Evolutionary conservation across 2,329 filamentous ascomycete species (phyloP).

Genomic region (Tolypocladium ovalisporum): DNA sequence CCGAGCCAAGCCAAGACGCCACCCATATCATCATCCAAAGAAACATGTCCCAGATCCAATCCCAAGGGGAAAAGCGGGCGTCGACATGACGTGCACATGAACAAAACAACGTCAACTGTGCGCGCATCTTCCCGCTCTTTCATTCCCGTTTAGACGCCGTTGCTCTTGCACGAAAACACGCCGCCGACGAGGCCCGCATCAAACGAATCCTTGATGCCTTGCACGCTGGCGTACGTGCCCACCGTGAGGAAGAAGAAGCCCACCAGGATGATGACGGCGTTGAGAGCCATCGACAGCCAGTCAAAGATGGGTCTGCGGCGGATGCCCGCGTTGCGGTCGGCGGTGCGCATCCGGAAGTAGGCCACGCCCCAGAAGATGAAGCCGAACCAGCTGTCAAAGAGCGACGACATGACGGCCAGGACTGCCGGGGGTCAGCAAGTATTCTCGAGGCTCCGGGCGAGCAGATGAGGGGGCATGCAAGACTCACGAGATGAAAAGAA

Average conservation of each 20-base stretch:
- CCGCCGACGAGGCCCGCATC: conserved; percentile 50
- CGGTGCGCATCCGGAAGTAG: conserved; percentile 64
- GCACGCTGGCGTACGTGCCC: conserved; percentile 71
- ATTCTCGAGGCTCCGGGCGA: neutral
- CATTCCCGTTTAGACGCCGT: conserved; percentile 40
- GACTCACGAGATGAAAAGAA: conserved; percentile 66
- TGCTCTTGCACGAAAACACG: conserved; percentile 63
- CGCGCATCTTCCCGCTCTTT: neutral
- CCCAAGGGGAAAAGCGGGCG: neutral
- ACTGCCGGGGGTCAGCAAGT: conserved; percentile 23
- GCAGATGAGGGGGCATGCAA: fast-evolving
- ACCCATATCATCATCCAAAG: neutral
- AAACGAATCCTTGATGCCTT: conserved; percentile 68
- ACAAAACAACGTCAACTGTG: neutral
- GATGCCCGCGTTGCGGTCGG: conserved; percentile 44
- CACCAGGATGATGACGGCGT: conserved; percentile 59
- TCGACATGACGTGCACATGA: neutral
- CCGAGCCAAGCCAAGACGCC: neutral
- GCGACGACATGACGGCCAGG: conserved; percentile 67
- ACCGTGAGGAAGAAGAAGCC: conserved; percentile 73
- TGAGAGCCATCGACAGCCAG: conserved; percentile 49
- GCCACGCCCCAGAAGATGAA: conserved; percentile 92
- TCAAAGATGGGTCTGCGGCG: conserved; percentile 39
- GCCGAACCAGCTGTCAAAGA: conserved; percentile 88
- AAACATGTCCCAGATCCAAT: neutral